Conservation (phyloP, 768 basidiomycete species). For the Cubamyces lactineus region DNA sequence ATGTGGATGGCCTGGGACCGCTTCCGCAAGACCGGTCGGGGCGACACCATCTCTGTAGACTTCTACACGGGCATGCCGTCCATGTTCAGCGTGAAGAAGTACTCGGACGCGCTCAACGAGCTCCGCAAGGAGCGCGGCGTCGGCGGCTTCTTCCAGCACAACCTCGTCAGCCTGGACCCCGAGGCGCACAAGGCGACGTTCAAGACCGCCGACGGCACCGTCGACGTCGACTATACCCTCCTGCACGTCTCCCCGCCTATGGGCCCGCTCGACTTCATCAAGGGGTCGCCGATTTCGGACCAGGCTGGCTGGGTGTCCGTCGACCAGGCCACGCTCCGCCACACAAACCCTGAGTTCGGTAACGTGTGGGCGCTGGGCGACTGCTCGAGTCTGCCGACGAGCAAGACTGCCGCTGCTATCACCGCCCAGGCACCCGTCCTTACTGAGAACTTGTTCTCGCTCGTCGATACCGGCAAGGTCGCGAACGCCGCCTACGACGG, state of each 20-base stretch:
- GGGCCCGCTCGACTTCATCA: conserved; percentile 85
- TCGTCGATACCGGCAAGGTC: conserved; percentile 73
- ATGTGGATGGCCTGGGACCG: conserved; percentile 98
- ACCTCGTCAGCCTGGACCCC: conserved; percentile 76
- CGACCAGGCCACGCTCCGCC: conserved; percentile 77
- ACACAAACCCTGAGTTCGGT: conserved; percentile 73
- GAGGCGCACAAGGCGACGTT: conserved; percentile 82
- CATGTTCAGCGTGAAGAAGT: conserved; percentile 98
- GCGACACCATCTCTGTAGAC: conserved; percentile 61
- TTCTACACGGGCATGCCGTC: conserved; percentile 92
- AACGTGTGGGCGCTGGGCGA: conserved; percentile 96
- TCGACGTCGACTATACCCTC: conserved; percentile 77
- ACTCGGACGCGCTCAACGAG: conserved; percentile 82
- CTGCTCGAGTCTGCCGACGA: conserved; percentile 88
- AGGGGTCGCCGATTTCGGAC: conserved; percentile 77
- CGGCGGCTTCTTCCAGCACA: conserved; percentile 79
- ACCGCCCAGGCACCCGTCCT: conserved; percentile 90
- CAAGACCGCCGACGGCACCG: conserved; percentile 70
- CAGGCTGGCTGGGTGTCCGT: conserved; percentile 90
- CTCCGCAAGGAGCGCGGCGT: conserved; percentile 81
- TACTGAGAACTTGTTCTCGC: conserved; percentile 81
- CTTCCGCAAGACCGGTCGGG: conserved; percentile 62
- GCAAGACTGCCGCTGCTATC: conserved; percentile 95
- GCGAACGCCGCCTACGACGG: conserved; percentile 80
- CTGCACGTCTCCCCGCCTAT: conserved; percentile 91